Conservation (phyloP, 352 stramenopile species). For the Pythium phragmitis region DNA sequence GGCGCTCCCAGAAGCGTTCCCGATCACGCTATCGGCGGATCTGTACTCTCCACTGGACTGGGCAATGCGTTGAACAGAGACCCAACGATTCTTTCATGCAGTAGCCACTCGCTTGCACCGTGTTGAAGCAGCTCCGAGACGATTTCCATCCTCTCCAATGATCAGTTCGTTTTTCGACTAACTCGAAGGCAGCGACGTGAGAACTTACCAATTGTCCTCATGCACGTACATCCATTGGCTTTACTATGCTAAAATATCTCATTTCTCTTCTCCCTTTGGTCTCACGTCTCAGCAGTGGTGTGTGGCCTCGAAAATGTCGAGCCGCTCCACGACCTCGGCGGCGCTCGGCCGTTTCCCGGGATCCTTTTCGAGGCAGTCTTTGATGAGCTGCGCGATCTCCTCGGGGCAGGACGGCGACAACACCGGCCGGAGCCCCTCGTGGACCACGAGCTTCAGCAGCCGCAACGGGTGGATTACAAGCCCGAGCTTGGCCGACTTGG, state of each 20-base stretch:
- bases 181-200: background rate
- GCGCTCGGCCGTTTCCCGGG: conserved; percentile 54
- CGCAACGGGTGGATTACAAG: conserved; percentile 54
- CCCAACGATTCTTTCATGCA: background rate
- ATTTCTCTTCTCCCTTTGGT: too few species aligned
- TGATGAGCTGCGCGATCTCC: conserved; percentile 54
- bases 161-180: background rate
- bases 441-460: conserved; percentile 57
- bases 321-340: conserved; percentile 33
- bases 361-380: conserved; percentile 49
- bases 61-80: conserved; percentile 27
- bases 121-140: background rate
- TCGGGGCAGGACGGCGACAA: conserved; percentile 52
- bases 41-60: conserved; percentile 35
- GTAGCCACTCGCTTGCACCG: background rate
- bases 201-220: background rate
- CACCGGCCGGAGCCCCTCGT: conserved; percentile 55
- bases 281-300: conserved; percentile 10
- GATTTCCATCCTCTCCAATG: background rate
- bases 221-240: background rate
- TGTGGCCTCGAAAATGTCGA: conserved; percentile 24
- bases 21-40: conserved; percentile 35
- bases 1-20: conserved; percentile 31
- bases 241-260: background rate
- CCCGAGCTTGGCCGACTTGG: conserved; percentile 35